Conservation (phyloP, 2,329 filamentous ascomycete species). For the Diaporthe australafricana region DNA sequence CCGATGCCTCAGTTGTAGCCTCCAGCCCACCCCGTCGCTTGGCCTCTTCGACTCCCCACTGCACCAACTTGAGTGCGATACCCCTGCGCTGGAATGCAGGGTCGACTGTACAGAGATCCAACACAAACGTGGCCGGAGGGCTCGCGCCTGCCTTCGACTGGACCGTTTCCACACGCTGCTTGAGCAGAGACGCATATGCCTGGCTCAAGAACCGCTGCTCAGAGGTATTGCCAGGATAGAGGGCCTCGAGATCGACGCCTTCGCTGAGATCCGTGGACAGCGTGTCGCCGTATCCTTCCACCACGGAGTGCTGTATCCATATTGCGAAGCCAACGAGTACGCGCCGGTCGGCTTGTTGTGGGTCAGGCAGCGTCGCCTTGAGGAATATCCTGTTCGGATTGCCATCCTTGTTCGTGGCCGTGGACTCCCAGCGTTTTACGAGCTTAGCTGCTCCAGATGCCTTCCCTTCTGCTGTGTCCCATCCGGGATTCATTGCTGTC, state of each 20-base stretch:
- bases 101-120: constrained; percentile 65
- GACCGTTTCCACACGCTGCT: constrained; percentile 55
- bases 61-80: constrained; percentile 56
- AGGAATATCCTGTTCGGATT: constrained; percentile 63
- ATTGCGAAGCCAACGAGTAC: constrained; percentile 64
- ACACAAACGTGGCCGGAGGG: constrained; percentile 59
- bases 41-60: constrained; percentile 61
- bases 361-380: constrained; percentile 61
- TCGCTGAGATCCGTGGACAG: constrained; percentile 48
- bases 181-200: constrained; percentile 55
- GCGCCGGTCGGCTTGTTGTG: constrained; percentile 42
- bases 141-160: constrained; percentile 51
- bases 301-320: constrained; percentile 64
- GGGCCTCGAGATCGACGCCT: constrained; percentile 46
- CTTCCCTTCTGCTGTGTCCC: constrained; percentile 62
- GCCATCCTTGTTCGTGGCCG: constrained; percentile 55
- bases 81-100: constrained; percentile 64
- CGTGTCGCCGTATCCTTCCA: constrained; percentile 59
- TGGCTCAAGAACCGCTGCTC: constrained; percentile 61
- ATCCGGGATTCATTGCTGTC: constrained; percentile 63
- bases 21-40: constrained; percentile 54
- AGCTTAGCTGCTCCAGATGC: constrained; percentile 51
- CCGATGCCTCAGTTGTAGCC: constrained; percentile 58
- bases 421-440: constrained; percentile 53
- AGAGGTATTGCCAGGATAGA: constrained; percentile 56